Evolutionary conservation across 164 flowering plant genomes (phyloP), one percentile per base, ranked within the genome.

Genomic region (Vitis rupestris): DNA sequence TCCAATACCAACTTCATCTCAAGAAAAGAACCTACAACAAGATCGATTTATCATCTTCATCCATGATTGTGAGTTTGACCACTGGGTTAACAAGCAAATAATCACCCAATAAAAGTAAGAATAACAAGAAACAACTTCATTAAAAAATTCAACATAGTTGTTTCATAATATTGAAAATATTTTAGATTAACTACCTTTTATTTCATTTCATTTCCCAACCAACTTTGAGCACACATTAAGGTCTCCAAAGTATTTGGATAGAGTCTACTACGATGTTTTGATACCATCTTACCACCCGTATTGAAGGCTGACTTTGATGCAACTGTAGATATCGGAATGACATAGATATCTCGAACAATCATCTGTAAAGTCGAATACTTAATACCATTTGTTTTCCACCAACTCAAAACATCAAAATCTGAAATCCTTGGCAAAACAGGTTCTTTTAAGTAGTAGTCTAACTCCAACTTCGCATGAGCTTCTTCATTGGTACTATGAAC

Each of bases 231-330:
- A 15, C 67, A 70, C 66, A 62, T 61, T 17, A 70, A 62, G 1
- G 72, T 60, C 16, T 70, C 72, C 10, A 56, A 12, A 12, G 50
- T 65, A 29, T 70, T 17, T 19, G 63, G 47, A 53, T 58, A 59
- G 0, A 59, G 65, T 23, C 62, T 54, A 44, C 61, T 54, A 16
- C 62, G 63, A 63, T 70, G 67, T 54, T 61, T 29, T 16, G 66
- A 52, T 2, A 61, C 59, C 50, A 70, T 8, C 47, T 59, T 53
- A 17, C 71, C 64, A 52, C 72, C 10, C 1, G 51, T 50, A 31
- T 65, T 69, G 29, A 69, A 69, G 3, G 61, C 63, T 12, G 52
- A 29, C 44, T 31, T 2, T 1, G 44, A 31, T 31, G 44, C 44
- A 31, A 31, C 44, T 31, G 8, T 31, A 31, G 44, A 31, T 31